Percentiles rank a stretch among this genome's conserved stretches.
These are phyloP conservation scores for Echeveria elegans DNA, from an alignment of 164 flowering plant genomes.

Conservation along the genomic window DNA sequence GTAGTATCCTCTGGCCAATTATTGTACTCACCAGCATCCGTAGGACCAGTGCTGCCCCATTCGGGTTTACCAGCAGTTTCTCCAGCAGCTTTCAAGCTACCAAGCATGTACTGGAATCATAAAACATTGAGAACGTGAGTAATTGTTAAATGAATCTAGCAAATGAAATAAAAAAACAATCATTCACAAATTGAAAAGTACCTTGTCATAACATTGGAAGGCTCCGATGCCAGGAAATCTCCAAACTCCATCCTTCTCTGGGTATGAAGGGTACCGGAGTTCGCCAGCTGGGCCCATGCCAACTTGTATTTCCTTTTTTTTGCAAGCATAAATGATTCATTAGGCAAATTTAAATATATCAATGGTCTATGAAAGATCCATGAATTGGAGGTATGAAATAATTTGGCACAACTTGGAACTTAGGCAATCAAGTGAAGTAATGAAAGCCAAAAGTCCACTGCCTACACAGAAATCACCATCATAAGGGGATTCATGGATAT, in stretches of 20 bases:
- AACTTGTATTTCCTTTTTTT: conserved; percentile 90
- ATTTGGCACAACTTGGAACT: too few species aligned
- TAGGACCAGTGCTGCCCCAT: conserved; percentile 92
- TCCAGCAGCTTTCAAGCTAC: conserved; percentile 81
- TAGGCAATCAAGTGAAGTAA: too few species aligned
- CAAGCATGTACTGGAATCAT: conserved; percentile 61
- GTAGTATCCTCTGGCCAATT: conserved; percentile 91
- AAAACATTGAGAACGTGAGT: not conserved
- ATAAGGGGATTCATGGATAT: too few species aligned
- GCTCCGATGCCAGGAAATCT: conserved; percentile 96
- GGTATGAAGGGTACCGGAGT: conserved; percentile 92
- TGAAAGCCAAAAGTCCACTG: too few species aligned
- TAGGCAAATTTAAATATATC: too few species aligned
- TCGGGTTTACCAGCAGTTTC: conserved; percentile 71
- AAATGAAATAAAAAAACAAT: not conserved
- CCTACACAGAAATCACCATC: too few species aligned
- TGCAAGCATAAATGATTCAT: not conserved
- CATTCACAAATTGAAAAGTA: conserved; percentile 12
- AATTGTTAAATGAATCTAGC: not conserved
- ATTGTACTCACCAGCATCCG: conserved; percentile 87
- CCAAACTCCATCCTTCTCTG: conserved; percentile 89
- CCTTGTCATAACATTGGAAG: conserved; percentile 95
- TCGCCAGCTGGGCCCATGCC: conserved; percentile 99
- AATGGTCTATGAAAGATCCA: too few species aligned
- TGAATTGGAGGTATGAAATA: too few species aligned